Evolutionary conservation across 345 rosid species (phyloP).

Genomic region (Rhodomyrtus tomentosa): DNA sequence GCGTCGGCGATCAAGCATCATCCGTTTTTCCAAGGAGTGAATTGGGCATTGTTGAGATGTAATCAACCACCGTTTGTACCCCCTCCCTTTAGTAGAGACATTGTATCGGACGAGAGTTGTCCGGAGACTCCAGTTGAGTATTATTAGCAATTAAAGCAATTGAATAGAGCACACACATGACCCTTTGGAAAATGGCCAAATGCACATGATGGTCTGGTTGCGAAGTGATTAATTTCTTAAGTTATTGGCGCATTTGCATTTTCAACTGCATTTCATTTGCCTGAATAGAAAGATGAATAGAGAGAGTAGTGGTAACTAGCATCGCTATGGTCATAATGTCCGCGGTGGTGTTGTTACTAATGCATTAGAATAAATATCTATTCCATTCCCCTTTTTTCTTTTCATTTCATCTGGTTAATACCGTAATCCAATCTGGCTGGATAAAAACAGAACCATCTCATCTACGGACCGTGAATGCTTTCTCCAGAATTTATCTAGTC

Average conservation of each 20-base stretch:
- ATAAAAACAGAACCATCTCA: neutral
- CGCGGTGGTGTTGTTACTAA: neutral
- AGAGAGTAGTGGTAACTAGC: neutral
- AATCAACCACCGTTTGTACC: slow-evolving; percentile 73
- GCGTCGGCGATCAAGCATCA: slow-evolving; percentile 81
- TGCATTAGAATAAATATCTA: neutral
- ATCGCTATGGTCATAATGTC: neutral
- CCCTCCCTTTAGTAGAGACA: slow-evolving; percentile 45
- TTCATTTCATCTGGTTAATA: neutral
- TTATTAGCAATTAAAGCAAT: slow-evolving; percentile 22
- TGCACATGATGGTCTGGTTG: neutral
- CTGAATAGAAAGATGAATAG: neutral
- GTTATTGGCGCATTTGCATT: neutral
- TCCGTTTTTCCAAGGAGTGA: slow-evolving; percentile 74
- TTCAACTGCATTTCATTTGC: neutral
- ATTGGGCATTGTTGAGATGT: slow-evolving; percentile 89
- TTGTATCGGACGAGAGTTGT: slow-evolving; percentile 57
- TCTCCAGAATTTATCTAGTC: neutral
- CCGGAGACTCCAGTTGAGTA: slow-evolving; percentile 66
- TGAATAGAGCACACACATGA: neutral
- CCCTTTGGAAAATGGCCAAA: neutral
- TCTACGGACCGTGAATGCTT: neutral
- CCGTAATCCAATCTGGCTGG: neutral
- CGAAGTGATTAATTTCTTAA: neutral
- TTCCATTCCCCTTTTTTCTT: neutral